Evolutionary conservation across 163 green algal genomes (phyloP).

Genomic region (Chloromonas sp.): DNA sequence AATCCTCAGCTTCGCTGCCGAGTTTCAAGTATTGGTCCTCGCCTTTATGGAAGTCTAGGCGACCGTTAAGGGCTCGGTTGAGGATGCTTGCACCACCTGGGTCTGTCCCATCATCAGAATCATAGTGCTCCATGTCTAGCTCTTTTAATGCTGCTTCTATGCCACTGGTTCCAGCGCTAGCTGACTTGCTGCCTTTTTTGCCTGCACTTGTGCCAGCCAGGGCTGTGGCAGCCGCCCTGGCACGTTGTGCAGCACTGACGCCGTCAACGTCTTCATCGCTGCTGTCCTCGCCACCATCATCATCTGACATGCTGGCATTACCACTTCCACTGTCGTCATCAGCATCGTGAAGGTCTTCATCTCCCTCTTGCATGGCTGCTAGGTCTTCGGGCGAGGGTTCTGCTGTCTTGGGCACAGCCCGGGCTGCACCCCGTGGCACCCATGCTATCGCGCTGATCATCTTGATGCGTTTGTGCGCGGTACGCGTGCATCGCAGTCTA

Average conservation of each 20-base stretch:
- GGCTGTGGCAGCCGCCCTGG: slow-evolving; percentile 28
- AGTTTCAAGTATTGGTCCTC: slow-evolving; percentile 41
- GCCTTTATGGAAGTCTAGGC: slow-evolving; percentile 26
- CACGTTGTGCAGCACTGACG: slow-evolving; percentile 32
- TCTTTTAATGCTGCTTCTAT: slow-evolving; percentile 71
- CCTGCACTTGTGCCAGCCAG: slow-evolving; percentile 14
- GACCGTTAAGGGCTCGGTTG: slow-evolving; percentile 44
- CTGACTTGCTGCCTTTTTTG: not conserved
- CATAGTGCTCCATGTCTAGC: slow-evolving; percentile 92
- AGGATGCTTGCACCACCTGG: slow-evolving; percentile 27
- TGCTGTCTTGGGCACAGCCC: slow-evolving; percentile 44
- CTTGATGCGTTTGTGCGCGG: not conserved
- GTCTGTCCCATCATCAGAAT: slow-evolving; percentile 49
- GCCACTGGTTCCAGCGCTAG: not conserved
- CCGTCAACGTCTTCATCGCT: slow-evolving; percentile 22
- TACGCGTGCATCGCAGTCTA: not conserved
- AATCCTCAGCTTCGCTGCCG: slow-evolving; percentile 28
- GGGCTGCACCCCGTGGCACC: slow-evolving; percentile 71
- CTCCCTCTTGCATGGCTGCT: slow-evolving; percentile 34
- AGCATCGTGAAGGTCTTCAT: slow-evolving; percentile 20
- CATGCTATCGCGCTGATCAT: slow-evolving; percentile 80
- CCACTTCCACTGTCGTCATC: slow-evolving; percentile 19
- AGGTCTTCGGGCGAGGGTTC: slow-evolving; percentile 64
- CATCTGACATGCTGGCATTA: slow-evolving; percentile 20
- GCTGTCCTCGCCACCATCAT: slow-evolving; percentile 24